Conservation (phyloP, 75 land plant species). For the Chamaecyparis obtusa region DNA sequence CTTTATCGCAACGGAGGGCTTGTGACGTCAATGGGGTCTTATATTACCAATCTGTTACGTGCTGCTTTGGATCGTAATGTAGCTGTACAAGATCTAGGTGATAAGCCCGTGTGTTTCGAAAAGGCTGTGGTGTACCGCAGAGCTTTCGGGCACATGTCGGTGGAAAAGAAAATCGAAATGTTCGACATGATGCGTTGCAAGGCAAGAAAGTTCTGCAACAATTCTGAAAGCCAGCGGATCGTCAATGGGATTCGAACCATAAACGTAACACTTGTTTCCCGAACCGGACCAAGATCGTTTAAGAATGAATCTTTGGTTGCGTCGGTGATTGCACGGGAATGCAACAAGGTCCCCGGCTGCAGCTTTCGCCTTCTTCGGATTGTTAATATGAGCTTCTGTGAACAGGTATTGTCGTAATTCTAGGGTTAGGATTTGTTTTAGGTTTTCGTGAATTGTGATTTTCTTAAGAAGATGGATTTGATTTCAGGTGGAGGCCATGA, state of each 20-base stretch:
- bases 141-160: slow-evolving; percentile 38
- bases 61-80: slow-evolving; percentile 15
- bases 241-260: too few species aligned
- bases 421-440: neutral
- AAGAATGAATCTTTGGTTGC: slow-evolving; percentile 35
- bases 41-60: slow-evolving; percentile 27
- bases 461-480: neutral
- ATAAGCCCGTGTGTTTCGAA: slow-evolving; percentile 60
- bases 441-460: neutral
- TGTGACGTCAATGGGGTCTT: slow-evolving; percentile 24
- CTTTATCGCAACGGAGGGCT: slow-evolving; percentile 51
- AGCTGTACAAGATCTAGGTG: neutral
- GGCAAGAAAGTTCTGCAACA: too few species aligned
- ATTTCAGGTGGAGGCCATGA: slow-evolving; percentile 69
- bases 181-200: slow-evolving; percentile 32
- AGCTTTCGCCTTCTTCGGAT: slow-evolving; percentile 17
- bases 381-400: slow-evolving; percentile 47
- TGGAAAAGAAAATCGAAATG: slow-evolving; percentile 15
- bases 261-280: slow-evolving; percentile 19
- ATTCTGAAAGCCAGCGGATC: too few species aligned
- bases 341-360: slow-evolving; percentile 46
- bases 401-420: slow-evolving; percentile 26
- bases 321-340: slow-evolving; percentile 33
- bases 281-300: slow-evolving; percentile 44
- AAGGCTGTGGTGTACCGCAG: slow-evolving; percentile 55